A percentile compares a stretch with the other conserved stretches of the same genome.
Evolutionary conservation across 73 alveolate species (phyloP).

Genomic region (Paramecium biaurelia): DNA sequence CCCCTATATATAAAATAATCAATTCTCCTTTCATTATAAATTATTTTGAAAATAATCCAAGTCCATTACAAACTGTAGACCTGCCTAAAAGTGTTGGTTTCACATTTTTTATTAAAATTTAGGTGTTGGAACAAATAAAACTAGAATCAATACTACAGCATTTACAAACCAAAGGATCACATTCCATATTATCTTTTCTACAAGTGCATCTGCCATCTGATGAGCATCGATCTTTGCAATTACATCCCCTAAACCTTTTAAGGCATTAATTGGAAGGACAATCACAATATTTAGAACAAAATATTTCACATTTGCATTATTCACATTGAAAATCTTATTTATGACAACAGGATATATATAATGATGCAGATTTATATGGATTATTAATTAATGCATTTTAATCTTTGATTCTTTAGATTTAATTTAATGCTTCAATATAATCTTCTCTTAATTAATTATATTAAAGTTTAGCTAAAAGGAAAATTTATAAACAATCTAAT

Average conservation of each 20-base stretch:
- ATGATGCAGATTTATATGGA: background rate
- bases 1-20: background rate
- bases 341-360: background rate
- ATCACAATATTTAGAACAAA: constrained; percentile 12
- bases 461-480: background rate
- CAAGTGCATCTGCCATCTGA: background rate
- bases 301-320: background rate
- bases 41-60: background rate
- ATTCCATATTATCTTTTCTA: background rate
- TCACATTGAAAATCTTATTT: constrained; percentile 2
- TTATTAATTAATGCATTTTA: background rate
- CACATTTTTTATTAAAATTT: background rate
- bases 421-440: background rate
- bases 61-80: constrained; percentile 5
- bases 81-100: background rate
- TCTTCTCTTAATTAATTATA: background rate
- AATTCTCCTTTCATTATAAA: background rate
- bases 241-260: background rate
- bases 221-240: background rate
- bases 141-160: background rate
- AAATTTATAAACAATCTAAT: background rate
- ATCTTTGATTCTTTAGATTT: background rate
- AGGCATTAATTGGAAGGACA: background rate
- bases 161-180: constrained; percentile 22
- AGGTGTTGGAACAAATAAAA: background rate